A percentile compares a stretch with the other conserved stretches of the same genome.
These are phyloP conservation scores for Thinopyrum obtusiflorum DNA, from an alignment of 202 grass and related monocot species.

Conservation along the genomic window DNA sequence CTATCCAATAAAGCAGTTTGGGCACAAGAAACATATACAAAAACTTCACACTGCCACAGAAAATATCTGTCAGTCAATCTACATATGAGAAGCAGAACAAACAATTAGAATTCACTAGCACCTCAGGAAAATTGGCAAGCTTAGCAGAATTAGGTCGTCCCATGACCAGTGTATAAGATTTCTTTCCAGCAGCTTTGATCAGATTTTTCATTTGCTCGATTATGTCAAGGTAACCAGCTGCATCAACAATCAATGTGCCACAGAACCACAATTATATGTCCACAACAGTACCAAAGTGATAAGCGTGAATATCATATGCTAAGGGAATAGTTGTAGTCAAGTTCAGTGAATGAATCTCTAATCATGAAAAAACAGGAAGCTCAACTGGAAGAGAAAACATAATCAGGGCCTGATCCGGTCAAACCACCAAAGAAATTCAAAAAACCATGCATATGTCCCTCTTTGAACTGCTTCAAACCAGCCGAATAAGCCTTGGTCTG, in stretches of 20 bases:
- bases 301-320: neutral
- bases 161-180: slow-evolving; percentile 93
- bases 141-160: slow-evolving; percentile 84
- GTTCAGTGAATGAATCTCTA: neutral
- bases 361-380: slow-evolving; percentile 12
- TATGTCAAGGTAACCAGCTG: slow-evolving; percentile 95
- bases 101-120: slow-evolving; percentile 24
- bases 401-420: neutral
- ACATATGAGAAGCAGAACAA: neutral
- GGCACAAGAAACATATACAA: slow-evolving; percentile 96
- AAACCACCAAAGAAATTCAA: neutral
- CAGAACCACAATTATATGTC: slow-evolving; percentile 20
- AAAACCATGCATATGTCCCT: neutral
- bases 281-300: neutral
- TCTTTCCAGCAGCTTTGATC: slow-evolving; percentile 82
- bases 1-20: slow-evolving; percentile 96
- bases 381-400: neutral
- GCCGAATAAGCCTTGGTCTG: neutral
- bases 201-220: slow-evolving; percentile 93
- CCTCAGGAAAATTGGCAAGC: slow-evolving; percentile 97
- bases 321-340: neutral
- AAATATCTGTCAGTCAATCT: slow-evolving; percentile 7
- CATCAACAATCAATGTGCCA: slow-evolving; percentile 36
- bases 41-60: slow-evolving; percentile 71
- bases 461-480: neutral